A percentile compares a stretch with the other conserved stretches of the same genome.
phyloP scores from a whole-genome alignment of 768 basidiomycete genomes.

The Tephrocybe rancida region DNA sequence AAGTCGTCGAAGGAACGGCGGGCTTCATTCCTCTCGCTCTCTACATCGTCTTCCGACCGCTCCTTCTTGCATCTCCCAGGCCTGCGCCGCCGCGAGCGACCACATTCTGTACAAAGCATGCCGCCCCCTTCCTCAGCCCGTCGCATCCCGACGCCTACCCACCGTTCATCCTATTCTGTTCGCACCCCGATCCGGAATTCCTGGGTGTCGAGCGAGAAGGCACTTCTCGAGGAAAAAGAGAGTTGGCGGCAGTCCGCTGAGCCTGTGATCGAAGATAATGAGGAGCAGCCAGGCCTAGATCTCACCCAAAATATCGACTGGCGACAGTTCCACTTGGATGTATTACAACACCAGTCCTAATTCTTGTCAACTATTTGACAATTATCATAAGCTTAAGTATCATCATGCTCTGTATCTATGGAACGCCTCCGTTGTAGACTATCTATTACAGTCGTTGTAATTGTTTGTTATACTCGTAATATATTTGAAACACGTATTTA shows the following conservation, averaged over 20 bases:
- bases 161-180: constrained; percentile 32
- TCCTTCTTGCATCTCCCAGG: constrained; percentile 22
- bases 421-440: not conserved
- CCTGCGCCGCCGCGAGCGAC: constrained; percentile 23
- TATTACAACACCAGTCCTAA: constrained; percentile 32
- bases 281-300: constrained; percentile 38
- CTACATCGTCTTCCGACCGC: constrained; percentile 31
- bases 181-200: constrained; percentile 30
- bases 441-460: not conserved
- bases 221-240: constrained; percentile 39
- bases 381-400: not conserved
- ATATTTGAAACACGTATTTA: not conserved
- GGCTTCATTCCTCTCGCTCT: constrained; percentile 47
- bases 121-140: constrained; percentile 22
- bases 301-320: constrained; percentile 48
- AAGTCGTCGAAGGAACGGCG: constrained; percentile 10
- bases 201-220: constrained; percentile 27
- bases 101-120: constrained; percentile 32
- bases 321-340: constrained; percentile 58
- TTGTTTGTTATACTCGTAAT: not conserved
- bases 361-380: not conserved
- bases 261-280: constrained; percentile 25
- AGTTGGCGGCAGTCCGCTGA: constrained; percentile 19
- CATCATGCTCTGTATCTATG: not conserved
- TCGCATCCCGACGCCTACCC: constrained; percentile 19